A percentile compares a stretch with the other conserved stretches of the same genome.
Conservation (phyloP, 2,329 filamentous ascomycete species). For the Dothiorella sarmentorum region DNA sequence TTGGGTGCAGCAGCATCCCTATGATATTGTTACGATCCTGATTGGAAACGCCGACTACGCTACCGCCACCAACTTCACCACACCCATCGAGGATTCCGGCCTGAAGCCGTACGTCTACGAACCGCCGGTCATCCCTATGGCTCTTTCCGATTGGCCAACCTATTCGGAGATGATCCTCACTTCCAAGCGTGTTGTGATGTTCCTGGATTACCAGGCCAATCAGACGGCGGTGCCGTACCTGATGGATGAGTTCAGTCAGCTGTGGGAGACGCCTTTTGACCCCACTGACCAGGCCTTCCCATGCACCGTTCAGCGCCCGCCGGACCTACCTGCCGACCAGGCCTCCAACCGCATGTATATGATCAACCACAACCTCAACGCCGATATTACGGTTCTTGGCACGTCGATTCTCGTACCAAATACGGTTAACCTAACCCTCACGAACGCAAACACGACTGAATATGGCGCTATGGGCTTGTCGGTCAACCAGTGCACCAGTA, state of each 20-base stretch:
- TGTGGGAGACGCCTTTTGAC: slow-evolving; percentile 90
- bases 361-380: slow-evolving; percentile 88
- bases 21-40: slow-evolving; percentile 83
- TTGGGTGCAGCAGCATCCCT: slow-evolving; percentile 76
- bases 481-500: slow-evolving; percentile 33
- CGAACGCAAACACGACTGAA: slow-evolving; percentile 33
- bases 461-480: slow-evolving; percentile 34
- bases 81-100: slow-evolving; percentile 67
- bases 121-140: slow-evolving; percentile 68
- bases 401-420: slow-evolving; percentile 36
- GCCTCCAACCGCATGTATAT: slow-evolving; percentile 66
- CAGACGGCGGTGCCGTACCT: slow-evolving; percentile 77
- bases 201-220: slow-evolving; percentile 56
- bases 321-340: slow-evolving; percentile 53
- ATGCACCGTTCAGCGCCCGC: slow-evolving; percentile 74
- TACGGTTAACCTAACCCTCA: slow-evolving; percentile 32
- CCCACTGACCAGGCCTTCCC: slow-evolving; percentile 67
- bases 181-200: slow-evolving; percentile 38
- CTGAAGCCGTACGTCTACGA: slow-evolving; percentile 70
- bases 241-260: slow-evolving; percentile 79
- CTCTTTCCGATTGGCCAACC: slow-evolving; percentile 76
- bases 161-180: slow-evolving; percentile 56
- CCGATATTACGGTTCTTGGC: slow-evolving; percentile 52
- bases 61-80: slow-evolving; percentile 60
- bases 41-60: slow-evolving; percentile 78